Conservation (phyloP, 2,329 filamentous ascomycete genomes). For the Colletotrichum sp. region DNA sequence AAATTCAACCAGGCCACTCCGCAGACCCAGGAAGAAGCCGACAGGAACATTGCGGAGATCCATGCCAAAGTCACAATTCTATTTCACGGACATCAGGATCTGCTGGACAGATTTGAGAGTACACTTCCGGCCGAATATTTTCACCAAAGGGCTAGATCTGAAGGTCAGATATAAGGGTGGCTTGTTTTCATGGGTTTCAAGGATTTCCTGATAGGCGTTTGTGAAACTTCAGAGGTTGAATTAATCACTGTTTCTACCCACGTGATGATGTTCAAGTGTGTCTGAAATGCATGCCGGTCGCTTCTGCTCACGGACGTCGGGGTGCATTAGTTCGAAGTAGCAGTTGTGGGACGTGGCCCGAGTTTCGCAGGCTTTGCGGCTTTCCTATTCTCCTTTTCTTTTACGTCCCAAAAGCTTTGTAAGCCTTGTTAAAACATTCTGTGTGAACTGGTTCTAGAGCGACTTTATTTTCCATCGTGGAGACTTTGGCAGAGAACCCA, state of each 20-base stretch:
- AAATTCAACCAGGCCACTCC: not conserved
- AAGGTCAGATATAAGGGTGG: not conserved
- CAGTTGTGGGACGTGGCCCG: not conserved
- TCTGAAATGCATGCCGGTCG: not conserved
- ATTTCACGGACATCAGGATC: not conserved
- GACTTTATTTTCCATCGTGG: not conserved
- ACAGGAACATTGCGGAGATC: not conserved
- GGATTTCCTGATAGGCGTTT: not conserved
- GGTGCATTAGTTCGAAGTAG: not conserved
- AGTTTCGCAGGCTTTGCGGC: not conserved
- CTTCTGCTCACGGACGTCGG: not conserved
- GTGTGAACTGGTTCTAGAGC: not conserved
- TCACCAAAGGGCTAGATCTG: not conserved
- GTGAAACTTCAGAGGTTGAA: not conserved
- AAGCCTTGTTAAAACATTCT: not conserved
- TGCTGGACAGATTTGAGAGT: slow-evolving; percentile 14
- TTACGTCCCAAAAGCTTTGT: not conserved
- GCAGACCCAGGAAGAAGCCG: not conserved
- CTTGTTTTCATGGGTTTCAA: not conserved
- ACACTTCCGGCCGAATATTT: slow-evolving; percentile 3
- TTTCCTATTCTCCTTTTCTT: not conserved
- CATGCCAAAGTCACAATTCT: not conserved
- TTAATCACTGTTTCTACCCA: not conserved
- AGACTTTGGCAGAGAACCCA: not conserved
- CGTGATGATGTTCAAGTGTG: not conserved